A percentile compares a stretch with the other conserved stretches of the same genome.
phyloP scores from a whole-genome alignment of 2,329 filamentous ascomycete species.

The Pseudogymnoascus sp. region DNA sequence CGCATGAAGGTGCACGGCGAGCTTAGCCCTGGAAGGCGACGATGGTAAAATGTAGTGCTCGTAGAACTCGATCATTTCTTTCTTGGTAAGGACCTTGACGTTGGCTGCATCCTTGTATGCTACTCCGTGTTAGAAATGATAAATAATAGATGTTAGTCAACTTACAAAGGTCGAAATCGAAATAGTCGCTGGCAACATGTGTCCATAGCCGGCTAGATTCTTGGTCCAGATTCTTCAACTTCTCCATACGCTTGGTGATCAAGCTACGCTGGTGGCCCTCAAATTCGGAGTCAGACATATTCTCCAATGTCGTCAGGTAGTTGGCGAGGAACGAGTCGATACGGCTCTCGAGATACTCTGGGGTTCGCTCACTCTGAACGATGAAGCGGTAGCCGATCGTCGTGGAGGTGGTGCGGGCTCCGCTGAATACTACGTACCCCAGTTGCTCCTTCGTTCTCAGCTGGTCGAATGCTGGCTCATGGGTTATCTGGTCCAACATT shows the following conservation, averaged over 20 bases:
- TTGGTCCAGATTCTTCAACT: constrained; percentile 81
- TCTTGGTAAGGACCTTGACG: constrained; percentile 66
- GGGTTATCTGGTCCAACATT: constrained; percentile 79
- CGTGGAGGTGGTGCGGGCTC: constrained; percentile 60
- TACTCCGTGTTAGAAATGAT: constrained; percentile 13
- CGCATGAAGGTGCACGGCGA: constrained; percentile 75
- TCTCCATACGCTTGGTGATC: constrained; percentile 78
- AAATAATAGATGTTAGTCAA: constrained; percentile 17
- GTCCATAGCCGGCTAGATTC: constrained; percentile 78
- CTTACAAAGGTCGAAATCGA: constrained; percentile 80
- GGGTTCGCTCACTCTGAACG: constrained; percentile 84
- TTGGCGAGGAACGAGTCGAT: constrained; percentile 75
- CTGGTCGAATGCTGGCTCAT: constrained; percentile 91
- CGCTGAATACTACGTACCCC: constrained; percentile 90
- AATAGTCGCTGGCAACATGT: constrained; percentile 76
- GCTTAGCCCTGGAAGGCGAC: constrained; percentile 67
- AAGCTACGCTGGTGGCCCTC: constrained; percentile 85
- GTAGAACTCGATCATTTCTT: constrained; percentile 74
- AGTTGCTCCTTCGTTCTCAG: constrained; percentile 94
- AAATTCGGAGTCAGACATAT: constrained; percentile 77
- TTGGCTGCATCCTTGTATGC: constrained; percentile 57
- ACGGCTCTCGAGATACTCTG: constrained; percentile 73
- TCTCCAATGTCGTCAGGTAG: constrained; percentile 56
- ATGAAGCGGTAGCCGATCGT: constrained; percentile 81
- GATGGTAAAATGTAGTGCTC: constrained; percentile 63